A percentile compares a stretch with the other conserved stretches of the same genome.
These are phyloP conservation scores for Cyclostephanos invisitatus DNA, from an alignment of 108 stramenopile genomes.

Conservation along the genomic window DNA sequence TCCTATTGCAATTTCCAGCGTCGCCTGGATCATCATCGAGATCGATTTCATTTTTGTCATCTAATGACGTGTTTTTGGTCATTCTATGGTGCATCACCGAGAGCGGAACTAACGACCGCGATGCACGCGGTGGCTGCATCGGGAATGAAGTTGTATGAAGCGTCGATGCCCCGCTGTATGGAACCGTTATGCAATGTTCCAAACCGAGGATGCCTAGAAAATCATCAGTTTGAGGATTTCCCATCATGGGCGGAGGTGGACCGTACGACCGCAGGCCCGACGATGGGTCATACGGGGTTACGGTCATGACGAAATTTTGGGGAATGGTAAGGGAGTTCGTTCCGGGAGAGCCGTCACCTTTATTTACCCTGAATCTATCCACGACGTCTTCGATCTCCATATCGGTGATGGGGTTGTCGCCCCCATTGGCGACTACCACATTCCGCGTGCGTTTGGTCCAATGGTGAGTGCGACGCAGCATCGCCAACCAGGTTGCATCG, in stretches of 20 bases:
- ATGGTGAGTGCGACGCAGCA: conserved; percentile 75
- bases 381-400: conserved; percentile 53
- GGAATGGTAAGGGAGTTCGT: conserved; percentile 52
- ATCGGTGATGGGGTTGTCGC: conserved; percentile 26
- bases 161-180: conserved; percentile 40
- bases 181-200: conserved; percentile 78
- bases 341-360: not conserved
- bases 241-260: conserved; percentile 59
- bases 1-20: not conserved
- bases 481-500: conserved; percentile 85
- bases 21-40: conserved; percentile 39
- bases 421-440: conserved; percentile 34
- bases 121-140: conserved; percentile 5
- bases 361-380: conserved; percentile 20
- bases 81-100: not conserved
- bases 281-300: conserved; percentile 41
- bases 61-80: conserved; percentile 8
- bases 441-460: conserved; percentile 44
- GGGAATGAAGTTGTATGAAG: not conserved
- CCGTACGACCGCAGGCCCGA: conserved; percentile 10
- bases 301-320: conserved; percentile 64
- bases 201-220: conserved; percentile 75
- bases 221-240: conserved; percentile 94
- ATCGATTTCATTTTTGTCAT: conserved; percentile 43
- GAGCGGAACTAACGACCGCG: conserved; percentile 9